These are phyloP conservation scores for Cudoniella acicularis DNA, from an alignment of 495 filamentous ascomycete genomes.

Conservation along the genomic window DNA sequence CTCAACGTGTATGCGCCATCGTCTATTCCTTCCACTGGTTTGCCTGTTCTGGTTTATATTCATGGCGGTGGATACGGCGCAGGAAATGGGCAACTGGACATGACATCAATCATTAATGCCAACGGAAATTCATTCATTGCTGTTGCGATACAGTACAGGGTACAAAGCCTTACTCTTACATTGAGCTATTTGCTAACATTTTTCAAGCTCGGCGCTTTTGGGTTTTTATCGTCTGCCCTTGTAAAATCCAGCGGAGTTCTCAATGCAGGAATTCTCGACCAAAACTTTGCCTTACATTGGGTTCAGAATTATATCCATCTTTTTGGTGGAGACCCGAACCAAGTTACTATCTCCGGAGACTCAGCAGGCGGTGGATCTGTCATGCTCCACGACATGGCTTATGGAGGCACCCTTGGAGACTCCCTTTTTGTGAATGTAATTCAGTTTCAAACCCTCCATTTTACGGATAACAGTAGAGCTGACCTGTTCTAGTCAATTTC, in stretches of 20 bases:
- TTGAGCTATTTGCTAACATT: neutral
- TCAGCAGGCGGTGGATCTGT: constrained; percentile 65
- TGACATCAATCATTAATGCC: constrained; percentile 38
- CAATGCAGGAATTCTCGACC: constrained; percentile 66
- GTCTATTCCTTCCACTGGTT: constrained; percentile 36
- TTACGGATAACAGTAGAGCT: constrained; percentile 7
- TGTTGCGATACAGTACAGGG: constrained; percentile 58
- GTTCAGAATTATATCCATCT: constrained; percentile 63
- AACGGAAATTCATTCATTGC: constrained; percentile 51
- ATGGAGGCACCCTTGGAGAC: constrained; percentile 34
- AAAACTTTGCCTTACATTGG: constrained; percentile 69
- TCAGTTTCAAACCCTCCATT: constrained; percentile 12
- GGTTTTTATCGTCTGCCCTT: constrained; percentile 51
- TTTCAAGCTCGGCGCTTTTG: constrained; percentile 53
- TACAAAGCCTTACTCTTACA: neutral
- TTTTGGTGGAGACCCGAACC: constrained; percentile 63
- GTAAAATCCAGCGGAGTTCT: constrained; percentile 43
- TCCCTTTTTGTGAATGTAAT: constrained; percentile 17
- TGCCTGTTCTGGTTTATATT: constrained; percentile 59
- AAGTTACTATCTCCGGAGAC: constrained; percentile 70
- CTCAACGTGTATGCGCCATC: constrained; percentile 45
- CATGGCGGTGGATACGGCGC: constrained; percentile 54
- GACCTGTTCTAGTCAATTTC: constrained; percentile 16
- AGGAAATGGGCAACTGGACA: constrained; percentile 44
- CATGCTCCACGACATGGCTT: constrained; percentile 60